Conservation (phyloP, 257 asterid genomes). For the Solanum phureja region DNA sequence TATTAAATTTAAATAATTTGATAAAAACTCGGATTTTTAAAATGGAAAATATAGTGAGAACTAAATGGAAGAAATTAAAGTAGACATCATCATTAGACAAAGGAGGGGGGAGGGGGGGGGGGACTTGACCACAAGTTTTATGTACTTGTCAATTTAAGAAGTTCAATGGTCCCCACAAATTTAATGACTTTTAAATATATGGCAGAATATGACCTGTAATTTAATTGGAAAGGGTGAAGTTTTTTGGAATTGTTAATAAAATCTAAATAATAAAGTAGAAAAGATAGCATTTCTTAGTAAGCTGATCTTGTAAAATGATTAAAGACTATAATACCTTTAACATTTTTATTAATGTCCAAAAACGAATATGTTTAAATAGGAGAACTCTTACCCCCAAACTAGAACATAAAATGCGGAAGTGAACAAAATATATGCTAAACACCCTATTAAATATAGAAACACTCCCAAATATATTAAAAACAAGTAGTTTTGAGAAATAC, state of each 20-base stretch:
- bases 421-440: no score
- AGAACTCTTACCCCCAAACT: no score
- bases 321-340: no score
- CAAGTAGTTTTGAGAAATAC: neutral
- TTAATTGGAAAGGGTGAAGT: neutral
- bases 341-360: neutral
- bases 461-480: no score
- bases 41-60: neutral
- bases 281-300: neutral
- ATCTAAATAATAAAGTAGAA: neutral
- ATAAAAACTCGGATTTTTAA: no score
- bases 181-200: no score
- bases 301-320: no score
- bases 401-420: no score
- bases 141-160: neutral
- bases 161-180: fast-evolving
- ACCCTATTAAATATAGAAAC: no score
- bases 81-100: neutral
- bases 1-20: no score
- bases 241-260: neutral
- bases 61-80: neutral
- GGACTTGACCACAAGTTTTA: neutral
- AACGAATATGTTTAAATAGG: neutral
- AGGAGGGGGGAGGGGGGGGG: no score
- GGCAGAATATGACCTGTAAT: neutral